Conservation (phyloP, 192 early-diverging fungal genomes). For the Backusella tuberculispora region DNA sequence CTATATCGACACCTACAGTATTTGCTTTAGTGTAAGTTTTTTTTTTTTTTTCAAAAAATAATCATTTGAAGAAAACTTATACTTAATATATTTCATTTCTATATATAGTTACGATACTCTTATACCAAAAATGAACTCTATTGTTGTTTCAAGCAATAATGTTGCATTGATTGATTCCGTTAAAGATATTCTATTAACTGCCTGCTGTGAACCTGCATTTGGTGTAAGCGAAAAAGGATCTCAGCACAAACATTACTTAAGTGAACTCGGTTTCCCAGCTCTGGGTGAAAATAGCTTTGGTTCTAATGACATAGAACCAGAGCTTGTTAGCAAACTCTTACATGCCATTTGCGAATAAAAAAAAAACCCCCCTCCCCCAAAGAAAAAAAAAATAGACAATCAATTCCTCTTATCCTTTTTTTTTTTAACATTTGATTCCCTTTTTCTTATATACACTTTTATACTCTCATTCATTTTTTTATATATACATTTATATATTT, state of each 20-base stretch:
- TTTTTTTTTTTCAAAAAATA: conserved; percentile 24
- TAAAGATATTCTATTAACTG: conserved; percentile 67
- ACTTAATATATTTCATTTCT: background rate
- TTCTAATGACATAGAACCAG: background rate
- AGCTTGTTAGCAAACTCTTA: background rate
- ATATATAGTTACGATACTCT: conserved; percentile 64
- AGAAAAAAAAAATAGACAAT: background rate
- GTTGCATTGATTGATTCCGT: conserved; percentile 62
- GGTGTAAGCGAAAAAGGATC: conserved; percentile 32
- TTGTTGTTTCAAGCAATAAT: conserved; percentile 62
- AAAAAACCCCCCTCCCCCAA: too few relatives aligned
- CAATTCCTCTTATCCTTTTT: background rate
- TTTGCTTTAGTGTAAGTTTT: conserved; percentile 71
- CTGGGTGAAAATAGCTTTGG: conserved; percentile 34
- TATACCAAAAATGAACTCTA: conserved; percentile 67
- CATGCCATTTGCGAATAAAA: conserved; percentile 19
- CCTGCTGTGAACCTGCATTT: conserved; percentile 41
- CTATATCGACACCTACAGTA: conserved; percentile 63
- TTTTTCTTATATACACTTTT: background rate
- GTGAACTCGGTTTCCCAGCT: conserved; percentile 50
- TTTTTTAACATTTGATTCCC: background rate
- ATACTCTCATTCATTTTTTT: background rate
- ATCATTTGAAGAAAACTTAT: background rate
- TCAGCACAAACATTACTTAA: conserved; percentile 47
- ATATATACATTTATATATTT: background rate